phyloP scores from a whole-genome alignment of 2,329 filamentous ascomycete species.

The Monosporascus ibericus region DNA sequence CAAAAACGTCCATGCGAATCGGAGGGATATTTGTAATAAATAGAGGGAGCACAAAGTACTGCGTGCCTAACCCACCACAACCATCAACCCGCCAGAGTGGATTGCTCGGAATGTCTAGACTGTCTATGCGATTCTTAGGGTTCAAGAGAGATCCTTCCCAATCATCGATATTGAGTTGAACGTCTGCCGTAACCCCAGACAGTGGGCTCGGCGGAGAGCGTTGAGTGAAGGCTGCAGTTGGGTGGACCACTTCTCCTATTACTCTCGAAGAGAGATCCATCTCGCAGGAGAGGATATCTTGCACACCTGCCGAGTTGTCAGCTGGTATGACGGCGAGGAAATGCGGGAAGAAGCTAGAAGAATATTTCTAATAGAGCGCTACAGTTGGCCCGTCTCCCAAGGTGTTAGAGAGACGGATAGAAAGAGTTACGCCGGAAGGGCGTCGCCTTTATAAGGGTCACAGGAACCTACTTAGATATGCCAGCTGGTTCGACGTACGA shows the following conservation, averaged over 20 bases:
- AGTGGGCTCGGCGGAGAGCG: background rate
- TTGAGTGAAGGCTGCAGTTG: slow-evolving; percentile 45
- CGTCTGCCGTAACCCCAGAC: background rate
- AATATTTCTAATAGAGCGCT: too few species aligned
- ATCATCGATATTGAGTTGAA: slow-evolving; percentile 3
- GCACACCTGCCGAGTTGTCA: slow-evolving; percentile 4
- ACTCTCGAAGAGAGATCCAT: slow-evolving; percentile 50
- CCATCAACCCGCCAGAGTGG: slow-evolving; percentile 56
- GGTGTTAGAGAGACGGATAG: too few species aligned
- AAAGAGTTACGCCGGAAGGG: too few species aligned
- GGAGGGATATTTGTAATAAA: slow-evolving; percentile 42
- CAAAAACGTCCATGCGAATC: slow-evolving; percentile 52
- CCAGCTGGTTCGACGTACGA: background rate
- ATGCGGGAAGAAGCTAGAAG: too few species aligned
- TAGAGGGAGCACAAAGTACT: slow-evolving; percentile 50
- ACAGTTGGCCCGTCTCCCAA: too few species aligned
- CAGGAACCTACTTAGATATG: background rate
- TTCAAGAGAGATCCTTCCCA: slow-evolving; percentile 50
- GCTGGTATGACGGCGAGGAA: background rate
- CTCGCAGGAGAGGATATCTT: slow-evolving; percentile 6
- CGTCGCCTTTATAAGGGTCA: too few species aligned
- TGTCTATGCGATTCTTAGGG: slow-evolving; percentile 55
- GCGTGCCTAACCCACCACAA: slow-evolving; percentile 49
- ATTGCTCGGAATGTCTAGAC: slow-evolving; percentile 36
- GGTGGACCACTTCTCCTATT: slow-evolving; percentile 52